Percentiles rank a stretch among this genome's conserved stretches.
Evolutionary conservation across 306 rosid genomes (phyloP).

Genomic region (Bauhinia variegata): DNA sequence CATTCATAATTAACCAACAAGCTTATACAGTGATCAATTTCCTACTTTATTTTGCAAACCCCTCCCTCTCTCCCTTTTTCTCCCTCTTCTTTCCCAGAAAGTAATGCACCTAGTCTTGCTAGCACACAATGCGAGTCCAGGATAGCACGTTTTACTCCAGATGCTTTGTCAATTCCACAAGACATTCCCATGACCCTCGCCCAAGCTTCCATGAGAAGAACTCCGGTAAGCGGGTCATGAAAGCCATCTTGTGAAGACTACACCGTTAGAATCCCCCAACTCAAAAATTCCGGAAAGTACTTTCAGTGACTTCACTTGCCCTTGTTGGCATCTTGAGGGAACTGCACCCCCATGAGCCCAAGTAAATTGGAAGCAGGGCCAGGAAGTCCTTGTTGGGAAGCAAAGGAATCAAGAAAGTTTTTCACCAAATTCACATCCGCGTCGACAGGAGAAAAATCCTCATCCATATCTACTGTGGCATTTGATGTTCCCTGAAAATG

Average conservation of each 20-base stretch:
- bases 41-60: not conserved
- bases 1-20: too few relatives aligned
- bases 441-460: constrained; percentile 82
- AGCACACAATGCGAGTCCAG: too few relatives aligned
- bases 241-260: constrained; percentile 17
- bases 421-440: constrained; percentile 92
- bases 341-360: constrained; percentile 89
- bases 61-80: too few relatives aligned
- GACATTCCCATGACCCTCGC: constrained; percentile 14
- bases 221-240: not conserved
- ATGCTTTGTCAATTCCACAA: constrained; percentile 15
- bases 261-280: constrained; percentile 18
- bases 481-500: constrained; percentile 68
- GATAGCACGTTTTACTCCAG: constrained; percentile 1
- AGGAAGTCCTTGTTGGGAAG: constrained; percentile 96
- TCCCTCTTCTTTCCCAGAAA: constrained; percentile 3
- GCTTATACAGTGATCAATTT: too few relatives aligned
- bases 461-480: constrained; percentile 66
- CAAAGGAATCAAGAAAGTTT: constrained; percentile 89
- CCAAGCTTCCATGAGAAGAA: not conserved
- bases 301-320: constrained; percentile 47
- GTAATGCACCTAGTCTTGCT: not conserved
- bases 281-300: not conserved
- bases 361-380: constrained; percentile 98
- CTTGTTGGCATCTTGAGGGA: constrained; percentile 66